Conservation (phyloP, 495 filamentous ascomycete species). For the Pyrenula massariospora region DNA sequence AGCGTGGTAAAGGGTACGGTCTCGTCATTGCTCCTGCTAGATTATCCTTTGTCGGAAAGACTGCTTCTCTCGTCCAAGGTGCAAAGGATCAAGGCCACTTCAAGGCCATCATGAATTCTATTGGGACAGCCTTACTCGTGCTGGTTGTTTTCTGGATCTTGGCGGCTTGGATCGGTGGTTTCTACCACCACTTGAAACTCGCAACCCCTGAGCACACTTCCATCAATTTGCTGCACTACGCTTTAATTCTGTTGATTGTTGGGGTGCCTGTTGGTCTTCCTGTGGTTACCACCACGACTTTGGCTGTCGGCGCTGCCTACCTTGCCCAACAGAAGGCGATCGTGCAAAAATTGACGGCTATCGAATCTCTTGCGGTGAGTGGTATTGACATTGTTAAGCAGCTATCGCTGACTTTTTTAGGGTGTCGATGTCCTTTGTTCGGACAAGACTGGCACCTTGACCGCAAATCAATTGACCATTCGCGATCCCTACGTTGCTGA, state of each 20-base stretch:
- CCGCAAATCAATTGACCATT: constrained; percentile 64
- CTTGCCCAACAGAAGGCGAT: constrained; percentile 65
- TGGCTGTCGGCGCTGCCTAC: constrained; percentile 66
- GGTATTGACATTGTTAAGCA: not conserved
- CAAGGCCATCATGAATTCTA: constrained; percentile 76
- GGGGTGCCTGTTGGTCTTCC: constrained; percentile 69
- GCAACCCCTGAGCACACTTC: constrained; percentile 44
- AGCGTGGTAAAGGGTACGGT: constrained; percentile 64
- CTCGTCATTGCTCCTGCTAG: constrained; percentile 51
- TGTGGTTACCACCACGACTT: constrained; percentile 62
- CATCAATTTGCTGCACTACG: constrained; percentile 48
- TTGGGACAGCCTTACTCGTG: constrained; percentile 61
- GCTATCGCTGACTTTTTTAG: constrained; percentile 14
- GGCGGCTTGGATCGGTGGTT: constrained; percentile 62
- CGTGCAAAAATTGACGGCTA: constrained; percentile 66
- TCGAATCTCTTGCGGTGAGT: constrained; percentile 59
- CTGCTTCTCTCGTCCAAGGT: constrained; percentile 57
- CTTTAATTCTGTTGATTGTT: constrained; percentile 57
- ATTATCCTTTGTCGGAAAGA: constrained; percentile 63
- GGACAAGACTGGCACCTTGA: constrained; percentile 71
- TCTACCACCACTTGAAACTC: constrained; percentile 59
- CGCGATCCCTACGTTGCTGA: constrained; percentile 65
- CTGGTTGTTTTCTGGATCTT: constrained; percentile 65
- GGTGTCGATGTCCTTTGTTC: constrained; percentile 69
- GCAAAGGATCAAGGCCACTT: constrained; percentile 65